These are phyloP conservation scores for Beauveria medogensis DNA, from an alignment of 2,329 filamentous ascomycete species.

Conservation along the genomic window DNA sequence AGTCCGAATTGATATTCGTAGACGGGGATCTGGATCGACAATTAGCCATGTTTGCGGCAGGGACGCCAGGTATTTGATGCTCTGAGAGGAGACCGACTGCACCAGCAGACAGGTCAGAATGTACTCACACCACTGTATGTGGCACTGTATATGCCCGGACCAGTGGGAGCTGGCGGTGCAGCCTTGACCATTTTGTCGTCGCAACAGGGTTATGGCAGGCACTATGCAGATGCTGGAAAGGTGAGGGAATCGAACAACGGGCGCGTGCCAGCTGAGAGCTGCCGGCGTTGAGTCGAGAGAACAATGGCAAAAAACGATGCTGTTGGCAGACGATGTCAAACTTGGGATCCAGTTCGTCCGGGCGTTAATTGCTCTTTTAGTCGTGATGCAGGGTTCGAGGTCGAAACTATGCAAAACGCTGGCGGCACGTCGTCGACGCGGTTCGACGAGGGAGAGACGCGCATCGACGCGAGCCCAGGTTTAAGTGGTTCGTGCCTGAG, in stretches of 20 bases:
- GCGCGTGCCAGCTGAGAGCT: background rate
- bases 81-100: slow-evolving; percentile 1
- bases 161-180: slow-evolving; percentile 20
- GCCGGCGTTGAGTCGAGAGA: background rate
- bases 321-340: background rate
- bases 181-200: slow-evolving; percentile 41
- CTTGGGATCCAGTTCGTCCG: background rate
- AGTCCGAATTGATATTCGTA: slow-evolving; percentile 84
- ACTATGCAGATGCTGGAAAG: background rate
- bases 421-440: slow-evolving; percentile 31
- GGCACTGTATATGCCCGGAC: slow-evolving; percentile 55
- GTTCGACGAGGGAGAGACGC: slow-evolving; percentile 25
- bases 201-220: background rate
- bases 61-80: background rate
- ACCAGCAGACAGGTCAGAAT: slow-evolving; percentile 2
- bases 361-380: background rate
- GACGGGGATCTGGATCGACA: slow-evolving; percentile 65
- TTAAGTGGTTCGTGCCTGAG: slow-evolving; percentile 30
- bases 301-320: background rate
- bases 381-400: slow-evolving; percentile 15
- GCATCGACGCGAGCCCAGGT: slow-evolving; percentile 29
- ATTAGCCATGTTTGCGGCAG: slow-evolving; percentile 4
- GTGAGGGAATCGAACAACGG: background rate
- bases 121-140: slow-evolving; percentile 61
- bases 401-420: slow-evolving; percentile 21